Evolutionary conservation across 345 rosid species (phyloP).

Genomic region (Luvunga scandens): DNA sequence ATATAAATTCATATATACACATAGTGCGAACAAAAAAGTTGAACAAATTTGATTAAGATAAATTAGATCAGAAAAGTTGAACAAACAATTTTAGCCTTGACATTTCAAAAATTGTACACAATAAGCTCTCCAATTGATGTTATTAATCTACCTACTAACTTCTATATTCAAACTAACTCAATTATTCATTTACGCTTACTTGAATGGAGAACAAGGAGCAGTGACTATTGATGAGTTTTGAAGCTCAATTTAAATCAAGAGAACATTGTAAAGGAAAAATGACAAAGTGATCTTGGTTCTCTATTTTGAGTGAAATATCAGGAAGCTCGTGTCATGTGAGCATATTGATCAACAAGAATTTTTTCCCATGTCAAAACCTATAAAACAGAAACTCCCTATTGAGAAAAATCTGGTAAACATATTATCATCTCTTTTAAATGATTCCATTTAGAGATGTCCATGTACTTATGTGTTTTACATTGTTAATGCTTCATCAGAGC

Average conservation of each 20-base stretch:
- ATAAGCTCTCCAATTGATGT: too few species aligned
- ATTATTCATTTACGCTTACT: too few species aligned
- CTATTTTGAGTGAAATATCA: neutral
- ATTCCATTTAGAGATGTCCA: too few species aligned
- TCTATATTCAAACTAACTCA: too few species aligned
- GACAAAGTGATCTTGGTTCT: neutral
- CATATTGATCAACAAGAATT: conserved; percentile 79
- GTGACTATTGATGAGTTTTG: neutral
- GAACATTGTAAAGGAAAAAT: neutral
- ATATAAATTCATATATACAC: too few species aligned
- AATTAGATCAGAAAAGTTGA: too few species aligned
- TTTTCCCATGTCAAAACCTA: conserved; percentile 85
- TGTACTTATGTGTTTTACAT: conserved; percentile 77
- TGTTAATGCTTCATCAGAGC: conserved; percentile 64
- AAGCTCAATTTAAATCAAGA: neutral
- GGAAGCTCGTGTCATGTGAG: conserved; percentile 56
- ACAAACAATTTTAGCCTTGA: too few species aligned
- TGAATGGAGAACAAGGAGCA: neutral
- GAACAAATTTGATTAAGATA: too few species aligned
- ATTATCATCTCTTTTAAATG: neutral
- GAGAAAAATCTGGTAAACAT: neutral
- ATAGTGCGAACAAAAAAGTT: too few species aligned
- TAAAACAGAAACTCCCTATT: neutral
- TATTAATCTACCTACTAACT: too few species aligned
- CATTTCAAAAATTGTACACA: too few species aligned